A percentile compares a stretch with the other conserved stretches of the same genome.
Conservation (phyloP, 352 stramenopile species). For the Globisporangium abappressorium region DNA sequence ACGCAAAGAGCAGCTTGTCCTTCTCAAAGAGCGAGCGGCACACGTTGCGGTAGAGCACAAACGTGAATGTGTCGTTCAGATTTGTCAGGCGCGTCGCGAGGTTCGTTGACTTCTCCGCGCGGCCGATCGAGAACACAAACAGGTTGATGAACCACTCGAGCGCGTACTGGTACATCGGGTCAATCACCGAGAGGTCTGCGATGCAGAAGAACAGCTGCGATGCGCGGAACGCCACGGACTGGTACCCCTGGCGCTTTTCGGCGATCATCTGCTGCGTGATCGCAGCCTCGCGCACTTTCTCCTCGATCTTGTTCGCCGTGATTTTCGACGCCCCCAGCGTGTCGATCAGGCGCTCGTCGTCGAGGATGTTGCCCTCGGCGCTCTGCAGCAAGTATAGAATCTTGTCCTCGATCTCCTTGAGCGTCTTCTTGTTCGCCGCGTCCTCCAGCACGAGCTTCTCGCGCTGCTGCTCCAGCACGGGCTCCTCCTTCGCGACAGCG, state of each 20-base stretch:
- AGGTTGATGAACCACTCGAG: conserved; percentile 96
- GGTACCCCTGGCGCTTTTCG: conserved; percentile 89
- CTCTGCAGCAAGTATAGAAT: conserved; percentile 93
- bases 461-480: conserved; percentile 89
- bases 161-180: conserved; percentile 97
- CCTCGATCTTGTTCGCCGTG: conserved; percentile 93
- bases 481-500: conserved; percentile 92
- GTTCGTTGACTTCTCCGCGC: conserved; percentile 69
- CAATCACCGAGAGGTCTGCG: conserved; percentile 89
- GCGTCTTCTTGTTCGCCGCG: conserved; percentile 91
- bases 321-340: conserved; percentile 92
- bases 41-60: conserved; percentile 94
- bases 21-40: conserved; percentile 96
- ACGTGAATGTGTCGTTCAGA: conserved; percentile 95
- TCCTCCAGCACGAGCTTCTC: conserved; percentile 94
- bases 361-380: conserved; percentile 94
- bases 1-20: conserved; percentile 95
- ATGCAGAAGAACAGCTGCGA: conserved; percentile 96
- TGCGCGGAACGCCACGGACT: conserved; percentile 87
- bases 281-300: conserved; percentile 92
- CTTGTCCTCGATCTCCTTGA: conserved; percentile 97
- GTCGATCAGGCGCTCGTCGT: conserved; percentile 94
- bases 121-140: conserved; percentile 90
- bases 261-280: conserved; percentile 92
- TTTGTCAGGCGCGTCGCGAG: conserved; percentile 83